Conservation (phyloP, 2,329 filamentous ascomycete genomes). For the Endothia cerciana region DNA sequence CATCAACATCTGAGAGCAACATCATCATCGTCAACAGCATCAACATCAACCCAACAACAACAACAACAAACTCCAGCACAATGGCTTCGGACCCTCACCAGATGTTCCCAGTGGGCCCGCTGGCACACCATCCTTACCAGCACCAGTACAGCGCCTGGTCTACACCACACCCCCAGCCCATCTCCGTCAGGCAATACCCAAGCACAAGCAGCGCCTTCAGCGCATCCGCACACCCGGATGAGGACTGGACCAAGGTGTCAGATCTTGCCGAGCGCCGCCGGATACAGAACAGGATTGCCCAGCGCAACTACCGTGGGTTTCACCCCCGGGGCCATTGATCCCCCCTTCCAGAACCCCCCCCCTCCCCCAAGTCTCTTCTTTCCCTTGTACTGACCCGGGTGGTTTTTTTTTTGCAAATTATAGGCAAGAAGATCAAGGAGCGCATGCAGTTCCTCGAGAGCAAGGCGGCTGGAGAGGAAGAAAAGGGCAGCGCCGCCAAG, state of each 20-base stretch:
- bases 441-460: slow-evolving; percentile 84
- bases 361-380: slow-evolving; percentile 23
- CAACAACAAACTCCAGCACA: slow-evolving; percentile 8
- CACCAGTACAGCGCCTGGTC: slow-evolving; percentile 29
- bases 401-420: neutral
- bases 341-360: slow-evolving; percentile 23
- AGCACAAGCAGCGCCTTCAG: slow-evolving; percentile 92
- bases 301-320: slow-evolving; percentile 87
- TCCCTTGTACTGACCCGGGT: neutral
- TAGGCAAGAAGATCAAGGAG: slow-evolving; percentile 92
- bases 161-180: slow-evolving; percentile 26
- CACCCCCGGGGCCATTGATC: slow-evolving; percentile 15
- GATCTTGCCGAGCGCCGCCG: slow-evolving; percentile 91
- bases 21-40: slow-evolving; percentile 1
- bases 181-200: slow-evolving; percentile 29
- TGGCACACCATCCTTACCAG: slow-evolving; percentile 24
- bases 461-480: slow-evolving; percentile 60
- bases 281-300: slow-evolving; percentile 97
- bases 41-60: slow-evolving; percentile 8
- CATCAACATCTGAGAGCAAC: neutral
- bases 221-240: slow-evolving; percentile 90
- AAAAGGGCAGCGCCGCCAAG: slow-evolving; percentile 48
- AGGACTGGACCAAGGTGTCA: slow-evolving; percentile 99
- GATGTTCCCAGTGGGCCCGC: slow-evolving; percentile 29
- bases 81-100: slow-evolving; percentile 29